Base-by-base conservation (phyloP, 108 stramenopile genomes). In the Cyclotella atomus region DNA sequence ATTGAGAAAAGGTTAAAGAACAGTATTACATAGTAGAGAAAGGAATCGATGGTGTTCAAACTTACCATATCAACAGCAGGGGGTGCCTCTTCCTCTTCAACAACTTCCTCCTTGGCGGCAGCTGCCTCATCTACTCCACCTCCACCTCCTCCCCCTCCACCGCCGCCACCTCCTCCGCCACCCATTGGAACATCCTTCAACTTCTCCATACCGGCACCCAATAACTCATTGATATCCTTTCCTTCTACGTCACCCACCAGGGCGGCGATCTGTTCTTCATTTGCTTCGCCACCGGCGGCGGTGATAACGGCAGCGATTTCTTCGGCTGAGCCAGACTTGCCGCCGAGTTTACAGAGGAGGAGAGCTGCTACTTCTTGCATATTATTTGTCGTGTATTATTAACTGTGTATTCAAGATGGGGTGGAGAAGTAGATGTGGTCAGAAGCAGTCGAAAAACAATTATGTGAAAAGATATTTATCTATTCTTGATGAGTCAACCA, bases 141-240 rank as follows among this genome's bases (percentile, higher is more conserved):
- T 20, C 68, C 83, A 2, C 91, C 92, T 19, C 91, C 92, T 16
- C 89, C 95, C 25, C 70, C 83, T 10, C 91, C 92, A 54, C 89
- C 92, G 5, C 89, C 92, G n/a, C 64, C 77, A 19, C 68, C 75
- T 54, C 91, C 94, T 36, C 94, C 94, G 59, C 94, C 95, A 57
- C 95, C 95, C 84, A 96, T 87, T 36, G 92, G 92, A 17, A 96
- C 91, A 83, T 96, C 92, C 90, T 96, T 96, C 77, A 96, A 65
- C 70, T 92, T 92, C 60, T 81, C 92, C 89, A 92, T 89, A 67
- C 95, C 95, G 12, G 81, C 89, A 33, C 85, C 89, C 55, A 94
- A 63, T 59, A 96, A 63, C 59, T 90, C 95, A 69, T 91, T 87
- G 32, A 94, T 61, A 75, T 91, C 87, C 83, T 96, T 96, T 64